Evolutionary conservation across 108 stramenopile genomes (phyloP).

Genomic region (Seminavis robusta): DNA sequence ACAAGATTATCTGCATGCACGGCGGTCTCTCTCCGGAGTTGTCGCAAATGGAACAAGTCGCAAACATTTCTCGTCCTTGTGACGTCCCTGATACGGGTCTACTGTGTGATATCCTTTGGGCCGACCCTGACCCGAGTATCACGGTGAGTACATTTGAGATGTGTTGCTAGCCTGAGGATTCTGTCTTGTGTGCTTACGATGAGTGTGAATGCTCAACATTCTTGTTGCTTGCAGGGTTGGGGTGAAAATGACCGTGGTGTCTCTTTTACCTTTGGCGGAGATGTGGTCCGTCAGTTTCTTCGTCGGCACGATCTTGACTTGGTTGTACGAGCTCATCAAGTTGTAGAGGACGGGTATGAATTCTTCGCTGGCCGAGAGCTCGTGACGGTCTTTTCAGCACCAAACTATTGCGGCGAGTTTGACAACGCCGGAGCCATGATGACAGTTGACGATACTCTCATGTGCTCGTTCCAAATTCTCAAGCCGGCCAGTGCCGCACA

Average conservation of each 20-base stretch:
- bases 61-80: slow-evolving; percentile 93
- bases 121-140: slow-evolving; percentile 95
- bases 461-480: slow-evolving; percentile 96
- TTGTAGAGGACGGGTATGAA: slow-evolving; percentile 99
- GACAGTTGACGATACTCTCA: slow-evolving; percentile 94
- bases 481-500: slow-evolving; percentile 89
- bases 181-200: background rate
- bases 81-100: slow-evolving; percentile 99
- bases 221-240: slow-evolving; percentile 76
- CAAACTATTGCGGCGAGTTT: slow-evolving; percentile 99
- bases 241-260: slow-evolving; percentile 99
- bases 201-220: background rate
- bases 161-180: background rate
- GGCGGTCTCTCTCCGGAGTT: slow-evolving; percentile 97
- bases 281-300: slow-evolving; percentile 98
- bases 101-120: slow-evolving; percentile 99
- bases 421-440: slow-evolving; percentile 99
- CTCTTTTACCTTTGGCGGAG: slow-evolving; percentile 98
- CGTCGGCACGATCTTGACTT: slow-evolving; percentile 97
- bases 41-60: slow-evolving; percentile 95
- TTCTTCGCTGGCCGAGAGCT: slow-evolving; percentile 96
- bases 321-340: slow-evolving; percentile 98
- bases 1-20: slow-evolving; percentile 99
- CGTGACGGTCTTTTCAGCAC: slow-evolving; percentile 96
- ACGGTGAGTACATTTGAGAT: slow-evolving; percentile 64